Evolutionary conservation across 2,329 filamentous ascomycete species (phyloP), one percentile per base, ranked within the genome.

Genomic region (Emmonsiellopsis sp.): DNA sequence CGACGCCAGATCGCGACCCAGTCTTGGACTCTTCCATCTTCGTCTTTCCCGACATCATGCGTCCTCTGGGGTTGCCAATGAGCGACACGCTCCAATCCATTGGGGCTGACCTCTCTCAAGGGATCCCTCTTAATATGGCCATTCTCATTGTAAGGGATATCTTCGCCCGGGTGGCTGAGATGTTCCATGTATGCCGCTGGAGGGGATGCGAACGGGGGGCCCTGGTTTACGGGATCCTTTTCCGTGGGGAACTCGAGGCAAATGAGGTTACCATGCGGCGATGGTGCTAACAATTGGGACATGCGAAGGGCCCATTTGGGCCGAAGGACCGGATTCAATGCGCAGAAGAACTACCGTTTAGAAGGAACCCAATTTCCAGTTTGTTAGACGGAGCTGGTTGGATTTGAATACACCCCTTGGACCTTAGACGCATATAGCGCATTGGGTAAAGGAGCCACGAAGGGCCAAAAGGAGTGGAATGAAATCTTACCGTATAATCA

Each of bases 211-310:
- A 81, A 91, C 1, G 89, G 89, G 10, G 89, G 89, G 0, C 89
- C 89, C 8, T 77, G 77, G 8, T 78, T 75, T 9, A 74, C 75
- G 8, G 84, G 78, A 42, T 81, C 76, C 67, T 91, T 93, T 57
- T 81, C 78, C 1, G 85, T 82, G 8, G 89, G 89, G 66, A 86
- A 94, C 66, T 95, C 89, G 57, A 95, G 78, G 69, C 82, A 84
- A 48, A 85, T 73, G 52, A 85, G 71, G 48, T 73, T 70, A 5
- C 80, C 80, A 2, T 56, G 57, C 2, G 67, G 67, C 1, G 70
- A 67, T 11, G 74, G 69, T 11, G 76, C 69, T 9, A 85, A 74
- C 7, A 85, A 71, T 52, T 78, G 69, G 4, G 73, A 73, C 65
- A 80, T 78, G 16, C 80, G 74, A 13, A 72, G 67, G 2, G 81